phyloP scores from a whole-genome alignment of 352 stramenopile species.

The Elongisporangium anandrum region DNA sequence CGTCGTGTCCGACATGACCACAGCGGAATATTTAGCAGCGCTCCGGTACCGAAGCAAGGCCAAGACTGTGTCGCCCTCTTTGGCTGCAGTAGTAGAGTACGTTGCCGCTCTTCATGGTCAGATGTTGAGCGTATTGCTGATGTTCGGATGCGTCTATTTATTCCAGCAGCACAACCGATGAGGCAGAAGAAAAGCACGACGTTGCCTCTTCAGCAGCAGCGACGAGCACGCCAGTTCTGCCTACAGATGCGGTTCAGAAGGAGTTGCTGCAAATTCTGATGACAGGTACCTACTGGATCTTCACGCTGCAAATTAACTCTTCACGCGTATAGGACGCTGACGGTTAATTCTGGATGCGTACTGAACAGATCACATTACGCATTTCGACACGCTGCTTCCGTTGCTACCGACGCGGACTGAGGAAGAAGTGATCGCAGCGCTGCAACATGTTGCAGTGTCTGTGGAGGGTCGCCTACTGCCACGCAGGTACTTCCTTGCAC shows the following conservation, averaged over 20 bases:
- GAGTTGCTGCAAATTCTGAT: constrained; percentile 20
- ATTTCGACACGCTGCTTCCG: constrained; percentile 38
- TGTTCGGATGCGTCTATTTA: no score
- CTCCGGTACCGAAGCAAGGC: constrained; percentile 57
- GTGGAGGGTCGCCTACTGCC: constrained; percentile 37
- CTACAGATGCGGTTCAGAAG: background rate
- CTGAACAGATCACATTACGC: constrained; percentile 34
- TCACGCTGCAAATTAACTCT: background rate
- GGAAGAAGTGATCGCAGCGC: constrained; percentile 31
- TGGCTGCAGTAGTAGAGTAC: background rate
- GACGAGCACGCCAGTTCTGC: background rate
- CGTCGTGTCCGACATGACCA: constrained; percentile 60
- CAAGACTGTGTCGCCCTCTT: background rate
- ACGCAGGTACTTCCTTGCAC: constrained; percentile 23
- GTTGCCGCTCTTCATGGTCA: background rate
- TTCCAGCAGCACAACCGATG: constrained; percentile 16
- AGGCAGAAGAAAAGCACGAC: constrained; percentile 46
- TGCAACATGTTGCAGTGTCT: constrained; percentile 37
- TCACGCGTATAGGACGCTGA: no score
- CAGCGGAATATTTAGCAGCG: constrained; percentile 67
- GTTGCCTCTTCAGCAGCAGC: background rate
- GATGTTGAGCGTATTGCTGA: no score
- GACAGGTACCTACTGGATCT: constrained; percentile 10
- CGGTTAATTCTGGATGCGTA: no score
- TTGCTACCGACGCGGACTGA: constrained; percentile 33